A percentile compares a stretch with the other conserved stretches of the same genome.
Conservation (phyloP, 2,329 filamentous ascomycete genomes). For the Scytalidium lignicola region DNA sequence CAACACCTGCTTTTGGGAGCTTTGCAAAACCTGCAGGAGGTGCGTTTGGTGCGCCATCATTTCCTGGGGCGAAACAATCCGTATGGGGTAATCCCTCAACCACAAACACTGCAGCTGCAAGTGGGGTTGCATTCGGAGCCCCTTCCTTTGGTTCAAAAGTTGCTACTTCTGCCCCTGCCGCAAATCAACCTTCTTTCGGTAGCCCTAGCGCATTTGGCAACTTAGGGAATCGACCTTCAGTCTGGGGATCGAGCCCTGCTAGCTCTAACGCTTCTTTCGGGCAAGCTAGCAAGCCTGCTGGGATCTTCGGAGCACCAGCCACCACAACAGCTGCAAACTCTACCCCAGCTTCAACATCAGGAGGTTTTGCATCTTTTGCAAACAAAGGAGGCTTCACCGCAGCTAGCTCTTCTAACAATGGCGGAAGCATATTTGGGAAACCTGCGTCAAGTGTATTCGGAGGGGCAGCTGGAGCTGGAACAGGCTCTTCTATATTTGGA, state of each 20-base stretch:
- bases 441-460: conserved; percentile 18
- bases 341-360: conserved; percentile 28
- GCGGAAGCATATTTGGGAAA: conserved; percentile 25
- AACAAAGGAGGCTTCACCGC: conserved; percentile 48
- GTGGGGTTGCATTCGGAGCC: conserved; percentile 14
- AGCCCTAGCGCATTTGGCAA: conserved; percentile 32
- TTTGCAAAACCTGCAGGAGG: conserved; percentile 26
- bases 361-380: conserved; percentile 51
- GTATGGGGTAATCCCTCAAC: conserved; percentile 41
- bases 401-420: conserved; percentile 26
- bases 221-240: conserved; percentile 44
- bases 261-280: conserved; percentile 42
- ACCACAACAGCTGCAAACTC: conserved; percentile 17
- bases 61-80: conserved; percentile 46
- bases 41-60: conserved; percentile 27
- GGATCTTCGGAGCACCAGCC: conserved; percentile 30
- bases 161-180: conserved; percentile 22
- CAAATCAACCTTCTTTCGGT: conserved; percentile 41
- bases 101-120: conserved; percentile 8
- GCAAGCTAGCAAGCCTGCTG: conserved; percentile 38
- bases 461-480: conserved; percentile 4
- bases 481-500: conserved; percentile 2
- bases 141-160: conserved; percentile 22
- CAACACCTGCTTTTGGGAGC: conserved; percentile 27
- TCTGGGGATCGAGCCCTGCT: conserved; percentile 41